A percentile compares a stretch with the other conserved stretches of the same genome.
These are phyloP conservation scores for Laburnicola sp. DNA, from an alignment of 2,329 filamentous ascomycete genomes.

Conservation along the genomic window DNA sequence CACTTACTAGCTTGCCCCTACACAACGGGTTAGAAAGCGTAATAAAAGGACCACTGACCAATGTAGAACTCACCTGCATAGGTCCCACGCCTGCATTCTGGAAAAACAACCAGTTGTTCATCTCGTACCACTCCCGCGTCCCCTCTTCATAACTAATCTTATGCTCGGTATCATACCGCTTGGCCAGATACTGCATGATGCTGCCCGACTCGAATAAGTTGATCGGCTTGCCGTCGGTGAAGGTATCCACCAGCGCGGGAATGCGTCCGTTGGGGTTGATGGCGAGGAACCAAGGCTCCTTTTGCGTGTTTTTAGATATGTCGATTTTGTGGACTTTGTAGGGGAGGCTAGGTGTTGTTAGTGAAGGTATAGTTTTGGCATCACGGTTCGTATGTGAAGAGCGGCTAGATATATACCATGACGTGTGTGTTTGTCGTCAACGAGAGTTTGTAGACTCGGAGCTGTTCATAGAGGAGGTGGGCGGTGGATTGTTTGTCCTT, in stretches of 20 bases:
- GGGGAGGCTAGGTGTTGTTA: slow-evolving; percentile 35
- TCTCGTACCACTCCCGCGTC: slow-evolving; percentile 73
- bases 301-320: slow-evolving; percentile 70
- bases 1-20: too few species aligned
- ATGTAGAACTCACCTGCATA: slow-evolving; percentile 59
- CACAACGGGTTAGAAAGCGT: too few species aligned
- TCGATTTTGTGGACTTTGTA: slow-evolving; percentile 53
- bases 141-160: slow-evolving; percentile 74
- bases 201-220: slow-evolving; percentile 73
- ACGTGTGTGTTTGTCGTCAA: too few species aligned
- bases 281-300: slow-evolving; percentile 77
- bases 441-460: too few species aligned
- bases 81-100: slow-evolving; percentile 77
- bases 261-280: slow-evolving; percentile 92
- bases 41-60: too few species aligned
- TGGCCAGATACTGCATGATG: slow-evolving; percentile 78
- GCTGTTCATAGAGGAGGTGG: too few species aligned
- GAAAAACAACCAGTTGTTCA: slow-evolving; percentile 70
- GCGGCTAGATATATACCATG: too few species aligned
- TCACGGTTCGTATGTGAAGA: neutral
- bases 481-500: too few species aligned
- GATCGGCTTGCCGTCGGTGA: slow-evolving; percentile 67
- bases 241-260: slow-evolving; percentile 75
- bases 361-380: neutral
- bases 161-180: slow-evolving; percentile 75